Conservation (phyloP, 257 asterid genomes). For the Solanum bulbocastanum region DNA sequence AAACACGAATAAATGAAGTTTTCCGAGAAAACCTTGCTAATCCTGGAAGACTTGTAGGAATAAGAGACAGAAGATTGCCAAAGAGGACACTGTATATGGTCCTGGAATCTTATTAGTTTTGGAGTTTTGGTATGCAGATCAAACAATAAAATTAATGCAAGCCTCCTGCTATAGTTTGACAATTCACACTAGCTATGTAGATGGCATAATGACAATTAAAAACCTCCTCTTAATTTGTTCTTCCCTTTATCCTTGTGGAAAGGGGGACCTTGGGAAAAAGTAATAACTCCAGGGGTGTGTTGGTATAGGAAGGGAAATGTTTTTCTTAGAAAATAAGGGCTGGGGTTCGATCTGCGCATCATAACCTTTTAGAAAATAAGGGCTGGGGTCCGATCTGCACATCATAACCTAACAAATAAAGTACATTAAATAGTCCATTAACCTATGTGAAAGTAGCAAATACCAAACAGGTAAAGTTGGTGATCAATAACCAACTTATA, state of each 20-base stretch:
- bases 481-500: conserved; percentile 27
- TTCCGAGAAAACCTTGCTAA: background rate
- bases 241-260: background rate
- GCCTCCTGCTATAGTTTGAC: background rate
- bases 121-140: background rate
- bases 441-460: conserved; percentile 13
- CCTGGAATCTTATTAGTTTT: background rate
- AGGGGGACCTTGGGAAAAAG: background rate
- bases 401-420: background rate
- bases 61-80: background rate
- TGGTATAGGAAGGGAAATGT: background rate
- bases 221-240: background rate
- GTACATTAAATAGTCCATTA: background rate
- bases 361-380: background rate
- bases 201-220: background rate
- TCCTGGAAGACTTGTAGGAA: background rate
- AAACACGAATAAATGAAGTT: background rate
- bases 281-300: background rate
- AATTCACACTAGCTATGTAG: background rate
- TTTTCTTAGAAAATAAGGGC: background rate
- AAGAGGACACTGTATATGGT: background rate
- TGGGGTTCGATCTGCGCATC: background rate
- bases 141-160: background rate
- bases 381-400: background rate
- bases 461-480: conserved; percentile 32